These are phyloP conservation scores for Scopulariopsis brevicaulis DNA, from an alignment of 2,329 filamentous ascomycete species.

Conservation along the genomic window DNA sequence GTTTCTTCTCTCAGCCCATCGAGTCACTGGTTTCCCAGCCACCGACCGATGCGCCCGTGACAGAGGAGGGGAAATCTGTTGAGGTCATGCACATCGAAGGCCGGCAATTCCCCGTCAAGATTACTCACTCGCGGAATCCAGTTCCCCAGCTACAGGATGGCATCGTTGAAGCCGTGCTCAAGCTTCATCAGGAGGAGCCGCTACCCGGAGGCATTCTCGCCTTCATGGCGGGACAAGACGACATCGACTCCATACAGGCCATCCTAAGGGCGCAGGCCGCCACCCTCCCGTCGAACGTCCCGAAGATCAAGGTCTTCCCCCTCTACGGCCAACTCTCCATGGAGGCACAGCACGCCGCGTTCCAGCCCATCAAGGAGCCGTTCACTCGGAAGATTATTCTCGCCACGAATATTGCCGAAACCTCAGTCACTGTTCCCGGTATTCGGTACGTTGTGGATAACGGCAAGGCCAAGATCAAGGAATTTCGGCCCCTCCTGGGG, in stretches of 20 bases:
- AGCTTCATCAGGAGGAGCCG: slow-evolving; percentile 77
- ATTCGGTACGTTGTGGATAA: slow-evolving; percentile 87
- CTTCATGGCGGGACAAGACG: slow-evolving; percentile 87
- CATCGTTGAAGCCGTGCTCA: slow-evolving; percentile 70
- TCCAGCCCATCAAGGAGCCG: slow-evolving; percentile 59
- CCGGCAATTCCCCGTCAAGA: slow-evolving; percentile 74
- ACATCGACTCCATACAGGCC: slow-evolving; percentile 72
- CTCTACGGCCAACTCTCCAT: slow-evolving; percentile 87
- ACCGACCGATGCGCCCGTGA: not conserved
- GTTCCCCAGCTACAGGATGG: slow-evolving; percentile 75
- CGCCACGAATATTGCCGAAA: slow-evolving; percentile 97
- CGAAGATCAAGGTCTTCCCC: slow-evolving; percentile 62
- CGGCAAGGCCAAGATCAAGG: slow-evolving; percentile 89
- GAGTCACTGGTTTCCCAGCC: not conserved
- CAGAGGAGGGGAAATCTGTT: slow-evolving; percentile 11
- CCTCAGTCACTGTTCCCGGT: slow-evolving; percentile 88
- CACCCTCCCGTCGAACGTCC: slow-evolving; percentile 62
- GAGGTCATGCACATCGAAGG: slow-evolving; percentile 62
- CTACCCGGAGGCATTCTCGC: slow-evolving; percentile 90
- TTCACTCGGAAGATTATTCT: slow-evolving; percentile 81
- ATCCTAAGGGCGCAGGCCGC: slow-evolving; percentile 70
- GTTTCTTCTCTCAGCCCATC: slow-evolving; percentile 53
- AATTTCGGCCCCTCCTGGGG: slow-evolving; percentile 73
- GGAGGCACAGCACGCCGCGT: slow-evolving; percentile 75
- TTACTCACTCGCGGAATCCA: slow-evolving; percentile 61